These are phyloP conservation scores for Schizothecium vesticola DNA, from an alignment of 495 filamentous ascomycete species.

Conservation along the genomic window DNA sequence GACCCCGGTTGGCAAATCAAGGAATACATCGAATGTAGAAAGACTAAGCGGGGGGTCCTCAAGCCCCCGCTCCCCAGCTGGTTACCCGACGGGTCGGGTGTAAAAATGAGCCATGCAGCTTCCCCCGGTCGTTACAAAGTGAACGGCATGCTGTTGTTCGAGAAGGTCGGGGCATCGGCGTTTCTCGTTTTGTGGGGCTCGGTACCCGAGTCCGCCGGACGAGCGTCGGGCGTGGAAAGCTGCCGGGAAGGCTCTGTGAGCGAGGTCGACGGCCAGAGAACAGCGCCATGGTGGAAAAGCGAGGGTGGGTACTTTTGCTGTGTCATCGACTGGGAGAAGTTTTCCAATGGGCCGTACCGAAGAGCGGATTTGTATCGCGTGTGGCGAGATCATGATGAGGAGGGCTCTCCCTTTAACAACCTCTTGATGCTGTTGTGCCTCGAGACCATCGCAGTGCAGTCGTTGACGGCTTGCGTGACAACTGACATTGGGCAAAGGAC, in stretches of 20 bases:
- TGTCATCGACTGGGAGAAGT: not conserved
- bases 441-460: not conserved
- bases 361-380: not conserved
- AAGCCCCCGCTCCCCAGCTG: not conserved
- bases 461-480: not conserved
- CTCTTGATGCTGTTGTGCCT: not conserved
- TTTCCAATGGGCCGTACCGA: not conserved
- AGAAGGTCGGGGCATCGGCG: not conserved
- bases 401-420: not conserved
- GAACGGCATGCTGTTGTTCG: not conserved
- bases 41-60: not conserved
- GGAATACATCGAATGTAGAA: not conserved
- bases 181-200: constrained; percentile 4
- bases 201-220: not conserved
- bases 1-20: not conserved
- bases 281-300: constrained; percentile 4
- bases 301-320: constrained; percentile 1
- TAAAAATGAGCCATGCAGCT: not conserved
- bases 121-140: not conserved
- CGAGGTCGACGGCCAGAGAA: not conserved
- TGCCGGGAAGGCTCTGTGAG: no score
- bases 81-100: not conserved
- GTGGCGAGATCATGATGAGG: not conserved
- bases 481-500: not conserved
- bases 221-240: no score